A percentile compares a stretch with the other conserved stretches of the same genome.
Conservation (phyloP, 2,329 filamentous ascomycete genomes). For the Calonectria pseudoreteaudii region DNA sequence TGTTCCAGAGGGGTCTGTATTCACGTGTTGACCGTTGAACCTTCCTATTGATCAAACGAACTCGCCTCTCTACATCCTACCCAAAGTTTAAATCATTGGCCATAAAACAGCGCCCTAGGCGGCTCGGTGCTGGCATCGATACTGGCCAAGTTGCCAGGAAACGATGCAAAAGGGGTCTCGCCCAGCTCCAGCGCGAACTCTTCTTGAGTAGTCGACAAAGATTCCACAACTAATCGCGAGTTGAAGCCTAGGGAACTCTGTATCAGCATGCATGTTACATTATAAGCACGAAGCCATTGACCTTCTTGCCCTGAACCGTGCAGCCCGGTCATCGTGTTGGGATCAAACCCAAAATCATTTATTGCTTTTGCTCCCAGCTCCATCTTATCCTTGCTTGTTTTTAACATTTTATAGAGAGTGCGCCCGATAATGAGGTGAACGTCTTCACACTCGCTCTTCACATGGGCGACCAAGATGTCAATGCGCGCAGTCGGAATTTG, state of each 20-base stretch:
- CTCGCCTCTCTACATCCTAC: background rate
- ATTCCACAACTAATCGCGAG: background rate
- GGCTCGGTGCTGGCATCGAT: background rate
- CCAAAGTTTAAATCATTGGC: background rate
- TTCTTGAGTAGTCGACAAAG: background rate
- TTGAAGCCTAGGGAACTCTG: background rate
- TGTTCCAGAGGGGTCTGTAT: background rate
- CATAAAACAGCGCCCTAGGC: background rate
- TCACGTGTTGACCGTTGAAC: background rate
- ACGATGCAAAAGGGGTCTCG: background rate
- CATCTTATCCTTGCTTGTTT: background rate
- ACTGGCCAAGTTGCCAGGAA: background rate
- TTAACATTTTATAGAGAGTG: background rate
- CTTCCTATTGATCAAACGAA: background rate
- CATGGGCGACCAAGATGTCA: constrained; percentile 1
- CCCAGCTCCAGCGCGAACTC: background rate
- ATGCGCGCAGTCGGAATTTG: background rate
- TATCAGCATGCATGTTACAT: background rate
- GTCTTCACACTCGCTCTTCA: background rate
- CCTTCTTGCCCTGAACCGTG: background rate
- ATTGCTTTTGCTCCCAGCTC: background rate
- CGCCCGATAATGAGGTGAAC: constrained; percentile 6
- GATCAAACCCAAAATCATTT: background rate
- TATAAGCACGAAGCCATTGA: background rate
- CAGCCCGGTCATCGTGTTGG: too few relatives aligned